A percentile compares a stretch with the other conserved stretches of the same genome.
Conservation (phyloP, 2,329 filamentous ascomycete genomes). For the Ophiostoma australiae region DNA sequence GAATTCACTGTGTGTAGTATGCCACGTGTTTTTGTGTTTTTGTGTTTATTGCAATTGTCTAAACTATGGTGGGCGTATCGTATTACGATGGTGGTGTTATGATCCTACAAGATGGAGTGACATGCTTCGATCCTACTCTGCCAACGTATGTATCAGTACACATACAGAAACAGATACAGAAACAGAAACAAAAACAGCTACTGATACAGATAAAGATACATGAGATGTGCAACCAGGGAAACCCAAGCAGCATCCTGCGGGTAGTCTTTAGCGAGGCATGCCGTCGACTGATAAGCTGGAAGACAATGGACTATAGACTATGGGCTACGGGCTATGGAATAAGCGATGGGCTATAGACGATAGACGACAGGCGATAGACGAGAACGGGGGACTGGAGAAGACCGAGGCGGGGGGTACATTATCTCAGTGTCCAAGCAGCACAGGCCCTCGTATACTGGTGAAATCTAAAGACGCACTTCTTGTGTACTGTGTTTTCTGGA, state of each 20-base stretch:
- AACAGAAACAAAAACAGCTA: not conserved
- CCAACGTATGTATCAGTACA: not conserved
- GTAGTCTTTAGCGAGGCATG: not conserved
- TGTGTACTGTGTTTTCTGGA: not conserved
- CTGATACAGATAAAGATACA: not conserved
- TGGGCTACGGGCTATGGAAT: too few relatives aligned
- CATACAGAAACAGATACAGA: not conserved
- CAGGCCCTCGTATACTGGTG: not conserved
- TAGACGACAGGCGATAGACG: not conserved
- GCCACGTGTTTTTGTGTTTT: not conserved
- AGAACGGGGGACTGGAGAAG: not conserved
- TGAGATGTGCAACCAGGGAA: not conserved
- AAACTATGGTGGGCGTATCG: not conserved
- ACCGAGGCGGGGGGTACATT: not conserved
- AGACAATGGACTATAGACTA: too few relatives aligned
- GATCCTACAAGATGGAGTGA: not conserved
- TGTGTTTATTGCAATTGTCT: too few relatives aligned
- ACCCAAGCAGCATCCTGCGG: not conserved
- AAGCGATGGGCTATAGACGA: not conserved
- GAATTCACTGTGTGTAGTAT: not conserved
- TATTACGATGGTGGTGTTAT: slow-evolving; percentile 1
- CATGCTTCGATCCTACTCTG: not conserved
- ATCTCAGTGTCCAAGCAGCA: not conserved
- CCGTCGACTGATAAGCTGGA: not conserved
- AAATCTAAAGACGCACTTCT: not conserved